A percentile compares a stretch with the other conserved stretches of the same genome.
phyloP scores from a whole-genome alignment of 2,329 filamentous ascomycete genomes.

The Penicillium verrucosum region DNA sequence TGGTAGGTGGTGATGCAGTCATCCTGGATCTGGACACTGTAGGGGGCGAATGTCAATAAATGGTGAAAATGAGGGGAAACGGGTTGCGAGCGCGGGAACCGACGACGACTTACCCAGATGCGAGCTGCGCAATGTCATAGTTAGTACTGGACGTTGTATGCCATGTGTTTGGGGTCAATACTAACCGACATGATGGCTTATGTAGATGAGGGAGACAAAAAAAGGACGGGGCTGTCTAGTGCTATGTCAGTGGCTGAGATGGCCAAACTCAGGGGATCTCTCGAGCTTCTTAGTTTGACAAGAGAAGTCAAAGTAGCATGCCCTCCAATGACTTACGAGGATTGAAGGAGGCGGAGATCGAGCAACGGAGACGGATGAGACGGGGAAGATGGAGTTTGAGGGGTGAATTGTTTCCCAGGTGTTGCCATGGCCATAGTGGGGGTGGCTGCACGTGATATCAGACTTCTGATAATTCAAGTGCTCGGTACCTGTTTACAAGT shows the following conservation, averaged over 20 bases:
- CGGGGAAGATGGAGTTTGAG: conserved; percentile 32
- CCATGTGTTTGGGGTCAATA: conserved; percentile 8
- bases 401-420: conserved; percentile 32
- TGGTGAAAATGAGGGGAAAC: conserved; percentile 5
- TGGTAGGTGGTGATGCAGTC: conserved; percentile 49
- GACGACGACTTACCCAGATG: conserved; percentile 32
- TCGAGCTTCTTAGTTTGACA: background rate
- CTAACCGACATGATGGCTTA: conserved; percentile 36
- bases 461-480: conserved; percentile 18
- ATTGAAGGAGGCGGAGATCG: conserved; percentile 6
- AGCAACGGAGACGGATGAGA: conserved; percentile 19
- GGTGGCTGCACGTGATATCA: conserved; percentile 25
- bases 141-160: conserved; percentile 6
- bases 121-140: conserved; percentile 27
- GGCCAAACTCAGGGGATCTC: background rate
- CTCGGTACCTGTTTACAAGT: background rate
- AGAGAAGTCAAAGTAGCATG: background rate
- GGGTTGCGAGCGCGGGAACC: background rate
- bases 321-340: conserved; percentile 8
- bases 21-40: conserved; percentile 46
- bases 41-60: conserved; percentile 21
- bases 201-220: conserved; percentile 21
- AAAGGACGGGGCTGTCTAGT: conserved; percentile 25
- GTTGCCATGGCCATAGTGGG: conserved; percentile 35
- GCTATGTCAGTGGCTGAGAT: conserved; percentile 31